A percentile compares a stretch with the other conserved stretches of the same genome.
phyloP scores from a whole-genome alignment of 768 basidiomycete genomes.

The Xerocomus brunneocitrinus region DNA sequence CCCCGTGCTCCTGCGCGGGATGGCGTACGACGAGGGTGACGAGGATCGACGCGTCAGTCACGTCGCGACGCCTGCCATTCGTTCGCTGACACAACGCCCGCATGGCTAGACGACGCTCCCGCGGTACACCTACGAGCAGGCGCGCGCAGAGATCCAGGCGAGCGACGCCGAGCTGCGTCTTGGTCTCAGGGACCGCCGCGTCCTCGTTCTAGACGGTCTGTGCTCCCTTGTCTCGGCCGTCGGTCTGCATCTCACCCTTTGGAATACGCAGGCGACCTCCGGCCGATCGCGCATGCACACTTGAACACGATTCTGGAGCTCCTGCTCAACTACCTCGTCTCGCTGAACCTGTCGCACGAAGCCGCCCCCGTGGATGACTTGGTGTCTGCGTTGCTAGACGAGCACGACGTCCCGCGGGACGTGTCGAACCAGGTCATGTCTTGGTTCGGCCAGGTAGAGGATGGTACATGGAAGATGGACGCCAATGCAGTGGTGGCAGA shows the following conservation, averaged over 20 bases:
- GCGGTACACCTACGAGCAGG: slow-evolving; percentile 52
- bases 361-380: slow-evolving; percentile 58
- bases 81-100: too few species aligned
- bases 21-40: slow-evolving; percentile 64
- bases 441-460: slow-evolving; percentile 71
- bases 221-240: not conserved
- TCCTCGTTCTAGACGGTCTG: slow-evolving; percentile 69
- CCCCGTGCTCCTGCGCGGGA: slow-evolving; percentile 52
- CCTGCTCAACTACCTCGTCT: slow-evolving; percentile 70
- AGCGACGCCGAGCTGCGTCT: slow-evolving; percentile 68
- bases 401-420: slow-evolving; percentile 62
- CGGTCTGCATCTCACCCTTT: too few species aligned
- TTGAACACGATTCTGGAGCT: slow-evolving; percentile 70
- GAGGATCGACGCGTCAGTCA: slow-evolving; percentile 37
- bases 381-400: slow-evolving; percentile 55
- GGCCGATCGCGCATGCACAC: slow-evolving; percentile 64
- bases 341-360: slow-evolving; percentile 48
- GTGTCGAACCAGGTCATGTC: slow-evolving; percentile 67
- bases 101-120: slow-evolving; percentile 30
- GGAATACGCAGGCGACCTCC: slow-evolving; percentile 51
- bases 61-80: not conserved
- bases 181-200: slow-evolving; percentile 62
- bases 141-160: slow-evolving; percentile 67
- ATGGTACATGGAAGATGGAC: slow-evolving; percentile 65
- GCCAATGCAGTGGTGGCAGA: slow-evolving; percentile 59